Evolutionary conservation across 2,329 filamentous ascomycete genomes (phyloP), one percentile per base, ranked within the genome.

Genomic region (Fusarium multiceps): DNA sequence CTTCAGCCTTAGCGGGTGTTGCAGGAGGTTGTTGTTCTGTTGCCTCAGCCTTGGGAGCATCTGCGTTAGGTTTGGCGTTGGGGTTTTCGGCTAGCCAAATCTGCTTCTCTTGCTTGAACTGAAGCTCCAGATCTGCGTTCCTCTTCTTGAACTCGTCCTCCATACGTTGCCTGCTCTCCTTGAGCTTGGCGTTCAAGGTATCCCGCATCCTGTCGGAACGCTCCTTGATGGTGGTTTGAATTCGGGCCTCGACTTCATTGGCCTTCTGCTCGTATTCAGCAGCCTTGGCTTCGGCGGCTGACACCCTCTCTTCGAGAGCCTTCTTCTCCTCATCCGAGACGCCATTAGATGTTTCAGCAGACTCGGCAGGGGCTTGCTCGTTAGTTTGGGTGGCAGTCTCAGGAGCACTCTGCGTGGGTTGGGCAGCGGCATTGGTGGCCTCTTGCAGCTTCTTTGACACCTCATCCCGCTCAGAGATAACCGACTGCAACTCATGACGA

Each of bases 201-300:
- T 87, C 84, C 74, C 90, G 91, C 90, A 93, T 92, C 76, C 87
- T 87, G 45, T 92, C 88, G 2, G 89, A 89, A 46, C 90, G 86
- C 55, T 86, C 82, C 73, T 92, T 92, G 63, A 92, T 84, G 13
- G 86, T 89, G 37, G 80, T 82, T 59, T 88, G 83, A 47, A 89
- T 86, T 57, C 84, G 85, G 30, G 88, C 86, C 75, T 94, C 92
- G 18, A 91, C 82, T 64, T 90, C 87, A 56, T 87, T 85, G 2
- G 83, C 86, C 78, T 90, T 91, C 16, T 84, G 81, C 75, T 93
- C 90, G 48, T 87, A 86, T 71, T 91, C 89, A 5, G 85, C 83
- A 11, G 91, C 88, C 75, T 85, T 88, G 28, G 87, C 83, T 76
- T 92, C 87, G 3, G 89, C 85, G 21, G 81, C 81, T 27, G 88